Base-by-base conservation (phyloP, 805 yeast genomes). In the Groenewaldozyma salmanticensis region DNA sequence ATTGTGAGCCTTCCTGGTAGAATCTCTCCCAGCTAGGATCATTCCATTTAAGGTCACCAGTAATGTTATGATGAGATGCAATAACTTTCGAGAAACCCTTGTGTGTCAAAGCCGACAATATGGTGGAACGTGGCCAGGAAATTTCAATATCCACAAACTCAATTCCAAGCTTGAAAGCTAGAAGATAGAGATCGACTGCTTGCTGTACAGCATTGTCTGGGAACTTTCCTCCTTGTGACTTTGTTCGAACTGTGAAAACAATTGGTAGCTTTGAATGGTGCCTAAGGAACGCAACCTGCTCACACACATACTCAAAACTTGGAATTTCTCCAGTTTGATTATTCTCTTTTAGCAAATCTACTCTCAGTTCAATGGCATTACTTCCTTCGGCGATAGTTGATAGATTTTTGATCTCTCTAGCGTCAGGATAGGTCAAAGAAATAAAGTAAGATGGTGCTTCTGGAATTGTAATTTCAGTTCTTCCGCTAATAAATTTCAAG, bases 131-230 rank as follows among this genome's bases (percentile, higher is more conserved):
- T 5, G 94, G 81, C 52, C 75, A 70, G 4, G 83, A 70, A 43
- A 88, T 68, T 59, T 87, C 94, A 40, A 90, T 62, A 52, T 88
- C 95, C 51, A 88, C 72, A 54, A 67, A 87, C 46, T 80, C 90
- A 45, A 86, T 77, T 38, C 94, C 95, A 45, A 81, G 63, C 58
- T 76, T 81, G 57, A 81, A 68, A 2, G 87, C 96, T 42, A 81
- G 63, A 29, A 59, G 53, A 39, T 75, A 67, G 43, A 87, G 70
- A 13, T 61, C 57, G 45, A 67, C 70, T 43, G 84, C 70, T 17
- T 61, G 53, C 3, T 59, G 69, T 21, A 54, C 52, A 11, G 73
- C 75, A 5, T 65, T 65, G 53, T 82, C 85, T 1, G 82, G 81
- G 63, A 85, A 83, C 33, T 66, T 58, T 19, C 96, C 96, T 37